Conservation (phyloP, 2,329 filamentous ascomycete species). For the Coleophoma cylindrospora region DNA sequence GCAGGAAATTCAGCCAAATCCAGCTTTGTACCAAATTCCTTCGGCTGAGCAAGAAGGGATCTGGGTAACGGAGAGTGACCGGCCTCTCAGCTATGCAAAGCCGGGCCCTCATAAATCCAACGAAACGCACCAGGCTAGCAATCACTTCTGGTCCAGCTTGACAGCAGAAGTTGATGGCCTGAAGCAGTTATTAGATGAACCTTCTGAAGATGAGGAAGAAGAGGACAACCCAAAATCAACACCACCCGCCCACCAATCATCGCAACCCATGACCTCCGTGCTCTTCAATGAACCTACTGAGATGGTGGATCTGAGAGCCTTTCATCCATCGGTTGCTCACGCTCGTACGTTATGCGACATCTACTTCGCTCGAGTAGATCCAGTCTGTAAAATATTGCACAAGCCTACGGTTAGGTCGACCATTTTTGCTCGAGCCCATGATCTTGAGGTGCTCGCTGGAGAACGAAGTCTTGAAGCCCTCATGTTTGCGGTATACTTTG, state of each 20-base stretch:
- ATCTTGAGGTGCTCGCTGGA: background rate
- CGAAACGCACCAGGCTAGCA: background rate
- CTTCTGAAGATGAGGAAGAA: background rate
- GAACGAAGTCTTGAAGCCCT: background rate
- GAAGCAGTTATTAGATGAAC: background rate
- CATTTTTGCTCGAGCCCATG: background rate
- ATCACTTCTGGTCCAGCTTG: background rate
- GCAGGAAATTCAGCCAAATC: background rate
- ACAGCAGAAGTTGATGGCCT: background rate
- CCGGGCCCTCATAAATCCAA: conserved; percentile 1
- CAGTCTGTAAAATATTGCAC: conserved; percentile 64
- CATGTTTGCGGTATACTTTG: background rate
- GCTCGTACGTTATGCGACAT: background rate
- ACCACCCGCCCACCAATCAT: background rate
- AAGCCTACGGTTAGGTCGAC: conserved; percentile 48
- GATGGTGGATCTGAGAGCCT: background rate
- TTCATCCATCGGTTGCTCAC: background rate
- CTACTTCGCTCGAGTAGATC: conserved; percentile 44
- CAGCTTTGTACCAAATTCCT: background rate
- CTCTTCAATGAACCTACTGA: background rate
- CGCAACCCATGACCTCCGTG: background rate
- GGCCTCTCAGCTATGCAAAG: background rate
- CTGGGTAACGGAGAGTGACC: background rate
- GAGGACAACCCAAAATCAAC: background rate
- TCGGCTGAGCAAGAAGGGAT: background rate